Evolutionary conservation across 1,284 basidiomycete species (phyloP).

Genomic region (Taiwanofungus camphoratus): DNA sequence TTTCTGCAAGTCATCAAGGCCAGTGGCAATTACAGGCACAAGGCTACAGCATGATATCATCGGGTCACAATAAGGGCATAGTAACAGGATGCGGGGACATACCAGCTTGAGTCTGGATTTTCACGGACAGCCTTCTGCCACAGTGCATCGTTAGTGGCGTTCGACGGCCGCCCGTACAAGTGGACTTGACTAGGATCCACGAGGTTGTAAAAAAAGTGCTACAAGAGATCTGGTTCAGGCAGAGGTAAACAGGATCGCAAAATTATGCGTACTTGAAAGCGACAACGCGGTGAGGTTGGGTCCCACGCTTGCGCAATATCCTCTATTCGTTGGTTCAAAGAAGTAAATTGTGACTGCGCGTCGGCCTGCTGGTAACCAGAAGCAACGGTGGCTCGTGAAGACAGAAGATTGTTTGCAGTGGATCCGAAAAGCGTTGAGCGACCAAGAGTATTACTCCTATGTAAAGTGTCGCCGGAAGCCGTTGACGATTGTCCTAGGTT

Average conservation of each 20-base stretch:
- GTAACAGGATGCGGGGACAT: slow-evolving; percentile 21
- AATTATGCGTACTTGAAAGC: slow-evolving; percentile 64
- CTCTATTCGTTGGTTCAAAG: slow-evolving; percentile 60
- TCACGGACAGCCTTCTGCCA: slow-evolving; percentile 81
- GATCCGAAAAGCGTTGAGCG: slow-evolving; percentile 24
- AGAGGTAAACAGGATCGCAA: too few species aligned
- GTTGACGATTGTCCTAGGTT: slow-evolving; percentile 23
- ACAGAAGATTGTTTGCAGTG: slow-evolving; percentile 26
- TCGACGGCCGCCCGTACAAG: slow-evolving; percentile 69
- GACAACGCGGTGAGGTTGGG: slow-evolving; percentile 61
- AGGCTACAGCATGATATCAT: slow-evolving; percentile 41
- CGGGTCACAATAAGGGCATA: neutral
- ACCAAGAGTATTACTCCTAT: slow-evolving; percentile 22
- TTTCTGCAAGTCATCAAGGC: slow-evolving; percentile 78
- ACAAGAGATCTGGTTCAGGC: neutral
- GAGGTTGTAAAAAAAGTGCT: slow-evolving; percentile 85
- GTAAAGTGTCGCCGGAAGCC: slow-evolving; percentile 25
- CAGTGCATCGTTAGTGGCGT: slow-evolving; percentile 66
- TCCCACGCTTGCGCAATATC: slow-evolving; percentile 70
- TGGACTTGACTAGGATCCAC: slow-evolving; percentile 71
- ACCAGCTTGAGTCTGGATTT: slow-evolving; percentile 82
- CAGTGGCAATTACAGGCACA: slow-evolving; percentile 77
- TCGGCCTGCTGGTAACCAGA: slow-evolving; percentile 48
- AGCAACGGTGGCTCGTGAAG: slow-evolving; percentile 23
- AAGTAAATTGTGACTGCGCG: slow-evolving; percentile 53